phyloP scores from a whole-genome alignment of 441 rosid species.

The Aquilaria agallochum region DNA sequence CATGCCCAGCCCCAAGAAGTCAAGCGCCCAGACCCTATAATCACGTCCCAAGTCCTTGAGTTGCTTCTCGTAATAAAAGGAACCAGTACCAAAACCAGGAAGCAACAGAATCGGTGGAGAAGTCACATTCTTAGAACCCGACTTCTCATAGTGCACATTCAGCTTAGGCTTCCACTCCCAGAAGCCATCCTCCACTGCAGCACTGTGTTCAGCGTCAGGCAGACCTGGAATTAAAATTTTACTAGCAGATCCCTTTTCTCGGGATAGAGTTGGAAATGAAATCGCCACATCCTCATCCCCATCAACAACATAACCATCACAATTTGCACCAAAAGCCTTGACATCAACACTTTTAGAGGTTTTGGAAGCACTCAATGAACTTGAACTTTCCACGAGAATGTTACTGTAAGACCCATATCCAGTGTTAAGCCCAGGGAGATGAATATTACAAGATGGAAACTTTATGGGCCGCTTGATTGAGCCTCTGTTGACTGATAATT shows the following conservation, averaged over 20 bases:
- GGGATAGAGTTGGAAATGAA: slow-evolving; percentile 6
- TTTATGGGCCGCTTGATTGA: slow-evolving; percentile 17
- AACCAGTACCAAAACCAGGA: slow-evolving; percentile 91
- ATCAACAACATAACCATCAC: slow-evolving; percentile 50
- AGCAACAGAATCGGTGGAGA: slow-evolving; percentile 74
- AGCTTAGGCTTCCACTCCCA: slow-evolving; percentile 84
- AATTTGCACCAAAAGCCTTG: slow-evolving; percentile 36
- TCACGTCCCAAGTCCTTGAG: slow-evolving; percentile 75
- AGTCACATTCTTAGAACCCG: slow-evolving; percentile 49
- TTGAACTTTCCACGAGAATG: slow-evolving; percentile 11
- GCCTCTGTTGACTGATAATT: slow-evolving; percentile 12
- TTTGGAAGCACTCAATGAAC: slow-evolving; percentile 8
- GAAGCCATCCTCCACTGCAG: slow-evolving; percentile 43
- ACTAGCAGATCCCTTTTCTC: slow-evolving; percentile 25
- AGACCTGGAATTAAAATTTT: slow-evolving; percentile 65
- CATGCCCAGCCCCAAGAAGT: slow-evolving; percentile 86
- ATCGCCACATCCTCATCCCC: slow-evolving; percentile 35
- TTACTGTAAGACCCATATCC: slow-evolving; percentile 10
- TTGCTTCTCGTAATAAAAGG: slow-evolving; percentile 87
- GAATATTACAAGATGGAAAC: slow-evolving; percentile 2
- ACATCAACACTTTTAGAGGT: slow-evolving; percentile 16
- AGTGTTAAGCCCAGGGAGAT: neutral
- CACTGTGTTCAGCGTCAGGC: slow-evolving; percentile 54
- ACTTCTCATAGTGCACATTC: slow-evolving; percentile 61
- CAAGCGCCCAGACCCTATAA: slow-evolving; percentile 78